Evolutionary conservation across 768 basidiomycete genomes (phyloP).

Genomic region (Tremella yokohamensis): DNA sequence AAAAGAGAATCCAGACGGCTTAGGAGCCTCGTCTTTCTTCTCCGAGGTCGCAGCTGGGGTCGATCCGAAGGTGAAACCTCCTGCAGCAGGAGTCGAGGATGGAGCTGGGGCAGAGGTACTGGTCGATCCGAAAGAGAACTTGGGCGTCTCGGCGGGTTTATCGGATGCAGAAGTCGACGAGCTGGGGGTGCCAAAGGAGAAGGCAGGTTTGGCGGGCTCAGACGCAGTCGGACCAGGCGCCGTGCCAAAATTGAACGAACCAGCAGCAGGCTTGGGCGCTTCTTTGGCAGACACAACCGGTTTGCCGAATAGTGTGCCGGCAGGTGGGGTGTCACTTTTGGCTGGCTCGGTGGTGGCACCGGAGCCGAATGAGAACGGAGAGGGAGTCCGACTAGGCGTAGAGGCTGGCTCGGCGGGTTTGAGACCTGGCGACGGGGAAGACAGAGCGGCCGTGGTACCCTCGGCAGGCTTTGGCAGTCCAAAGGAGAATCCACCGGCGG

Average conservation of each 20-base stretch:
- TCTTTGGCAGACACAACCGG: neutral
- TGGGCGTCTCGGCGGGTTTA: neutral
- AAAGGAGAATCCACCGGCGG: neutral
- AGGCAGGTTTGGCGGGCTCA: constrained; percentile 14
- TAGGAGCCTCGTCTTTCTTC: neutral
- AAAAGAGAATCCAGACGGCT: constrained; percentile 8
- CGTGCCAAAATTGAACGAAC: neutral
- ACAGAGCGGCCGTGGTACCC: constrained; percentile 2
- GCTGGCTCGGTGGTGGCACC: constrained; percentile 7
- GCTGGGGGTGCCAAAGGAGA: constrained; percentile 15
- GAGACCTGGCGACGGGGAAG: constrained; percentile 12
- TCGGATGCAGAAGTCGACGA: constrained; percentile 4
- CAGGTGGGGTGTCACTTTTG: neutral
- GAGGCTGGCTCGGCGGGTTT: neutral
- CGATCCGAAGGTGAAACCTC: constrained; percentile 18
- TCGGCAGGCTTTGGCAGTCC: neutral
- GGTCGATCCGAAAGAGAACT: constrained; percentile 1
- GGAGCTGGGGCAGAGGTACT: constrained; percentile 4
- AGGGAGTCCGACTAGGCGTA: neutral
- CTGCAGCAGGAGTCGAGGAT: neutral
- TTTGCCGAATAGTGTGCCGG: too few species aligned
- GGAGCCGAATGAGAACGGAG: constrained; percentile 5
- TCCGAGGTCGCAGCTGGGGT: constrained; percentile 1
- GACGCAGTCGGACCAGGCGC: neutral
- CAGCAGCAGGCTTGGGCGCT: neutral